Evolutionary conservation across 805 yeast species (phyloP), one percentile per base, ranked within the genome.

Genomic region (Ogataea ganodermae): DNA sequence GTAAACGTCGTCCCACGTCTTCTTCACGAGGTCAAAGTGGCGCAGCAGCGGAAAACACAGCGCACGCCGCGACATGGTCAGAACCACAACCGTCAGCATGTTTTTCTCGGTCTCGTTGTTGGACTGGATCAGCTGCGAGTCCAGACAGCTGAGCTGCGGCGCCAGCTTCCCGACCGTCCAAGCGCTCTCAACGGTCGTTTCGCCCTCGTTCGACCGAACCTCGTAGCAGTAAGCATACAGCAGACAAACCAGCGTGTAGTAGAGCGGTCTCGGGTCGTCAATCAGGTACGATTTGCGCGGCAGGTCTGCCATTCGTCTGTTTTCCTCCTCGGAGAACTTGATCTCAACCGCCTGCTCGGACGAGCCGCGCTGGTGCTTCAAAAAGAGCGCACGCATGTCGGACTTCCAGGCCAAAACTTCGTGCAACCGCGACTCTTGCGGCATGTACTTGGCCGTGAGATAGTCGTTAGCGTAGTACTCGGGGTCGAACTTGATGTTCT

Each of bases 101-200:
- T 56, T 58, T 3, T 40, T 58, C 44, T 65, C 71, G 7, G 68
- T 61, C 18, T 50, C 35, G 42, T 68, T 67, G 23, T 63, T 63
- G 9, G 68, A 59, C 48, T 60, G 64, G 13, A 76, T 61, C 22
- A 86, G 54, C 53, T 76, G 80, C 13, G 79, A 68, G 62, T 90
- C 98, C 26, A 94, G 68, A 54, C 75, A 81, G 6, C 90, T 64
- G 31, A 92, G 66, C 58, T 89, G 94, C 1, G 98, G 96, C 0
- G 83, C 70, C 18, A 94, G 58, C 56, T 86, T 90, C 1, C 99
- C 99, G 4, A 94, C 77, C 0, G 92, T 83, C 99, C 99, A 94
- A 0, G 95, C 89, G 48, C 96, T 86, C 65, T 94, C 99, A 4
- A 87, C 81, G 14, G 81, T 89, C 44, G 81, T 79, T 16, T 79